These are phyloP conservation scores for Lantana camara DNA, from an alignment of 257 asterid genomes.

Conservation along the genomic window DNA sequence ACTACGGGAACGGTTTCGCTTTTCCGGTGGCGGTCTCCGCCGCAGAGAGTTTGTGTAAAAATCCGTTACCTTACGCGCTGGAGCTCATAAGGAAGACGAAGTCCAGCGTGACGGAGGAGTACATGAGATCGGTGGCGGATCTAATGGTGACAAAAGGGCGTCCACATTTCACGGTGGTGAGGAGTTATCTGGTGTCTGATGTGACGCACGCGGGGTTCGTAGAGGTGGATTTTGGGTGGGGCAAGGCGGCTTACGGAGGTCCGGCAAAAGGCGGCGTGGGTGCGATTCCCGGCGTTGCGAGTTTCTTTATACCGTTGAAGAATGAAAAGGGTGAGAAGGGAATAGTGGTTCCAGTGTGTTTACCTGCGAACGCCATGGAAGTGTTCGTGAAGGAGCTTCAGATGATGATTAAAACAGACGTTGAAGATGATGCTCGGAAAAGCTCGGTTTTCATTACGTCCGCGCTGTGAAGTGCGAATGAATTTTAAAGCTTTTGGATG, in stretches of 20 bases:
- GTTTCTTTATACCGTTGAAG: constrained; percentile 46
- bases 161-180: constrained; percentile 46
- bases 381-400: constrained; percentile 48
- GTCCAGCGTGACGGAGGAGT: constrained; percentile 45
- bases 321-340: constrained; percentile 59
- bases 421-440: neutral
- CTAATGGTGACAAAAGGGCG: constrained; percentile 53
- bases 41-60: constrained; percentile 30
- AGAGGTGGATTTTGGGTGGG: constrained; percentile 75
- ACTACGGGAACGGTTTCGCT: constrained; percentile 55
- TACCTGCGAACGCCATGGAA: constrained; percentile 58
- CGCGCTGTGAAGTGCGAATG: constrained; percentile 42
- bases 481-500: neutral
- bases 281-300: constrained; percentile 48
- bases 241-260: constrained; percentile 54
- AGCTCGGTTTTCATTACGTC: constrained; percentile 29
- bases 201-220: constrained; percentile 46
- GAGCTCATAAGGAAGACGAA: constrained; percentile 47
- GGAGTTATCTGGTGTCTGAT: constrained; percentile 51
- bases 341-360: constrained; percentile 52
- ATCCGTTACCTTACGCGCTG: constrained; percentile 38
- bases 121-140: constrained; percentile 49
- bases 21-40: constrained; percentile 43
- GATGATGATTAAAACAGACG: constrained; percentile 34
- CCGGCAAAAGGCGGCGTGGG: constrained; percentile 62